Evolutionary conservation across 2,329 filamentous ascomycete genomes (phyloP).

Genomic region (Sarocladiaceae sp.): DNA sequence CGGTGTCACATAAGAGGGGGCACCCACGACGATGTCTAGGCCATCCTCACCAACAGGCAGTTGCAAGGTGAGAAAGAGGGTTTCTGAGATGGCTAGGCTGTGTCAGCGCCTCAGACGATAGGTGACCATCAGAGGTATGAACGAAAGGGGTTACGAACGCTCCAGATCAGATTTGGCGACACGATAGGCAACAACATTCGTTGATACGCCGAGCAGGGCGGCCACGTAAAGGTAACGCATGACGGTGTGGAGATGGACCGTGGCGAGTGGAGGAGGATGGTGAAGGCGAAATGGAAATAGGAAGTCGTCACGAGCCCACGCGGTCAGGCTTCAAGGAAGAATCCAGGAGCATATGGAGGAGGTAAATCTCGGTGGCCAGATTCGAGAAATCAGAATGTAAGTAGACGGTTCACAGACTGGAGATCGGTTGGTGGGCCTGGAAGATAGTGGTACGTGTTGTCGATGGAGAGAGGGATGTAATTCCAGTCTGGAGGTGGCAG

Average conservation of each 20-base stretch:
- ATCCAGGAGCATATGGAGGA: no score
- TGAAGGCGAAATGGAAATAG: not conserved
- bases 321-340: no score
- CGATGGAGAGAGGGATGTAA: not conserved
- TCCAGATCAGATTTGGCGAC: not conserved
- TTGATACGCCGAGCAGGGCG: not conserved
- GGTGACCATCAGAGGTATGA: no score
- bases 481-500: not conserved
- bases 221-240: slow-evolving; percentile 6
- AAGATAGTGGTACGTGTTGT: slow-evolving; percentile 1
- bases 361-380: no score
- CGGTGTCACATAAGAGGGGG: not conserved
- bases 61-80: slow-evolving; percentile 16
- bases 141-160: no score
- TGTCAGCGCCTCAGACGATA: not conserved
- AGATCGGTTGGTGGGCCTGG: no score
- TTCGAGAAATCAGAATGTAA: no score
- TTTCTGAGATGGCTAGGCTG: slow-evolving; percentile 11
- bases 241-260: not conserved
- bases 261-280: not conserved
- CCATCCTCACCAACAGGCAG: slow-evolving; percentile 14
- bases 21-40: slow-evolving; percentile 2
- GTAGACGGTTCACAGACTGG: no score
- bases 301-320: slow-evolving; percentile 1
- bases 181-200: not conserved